Evolutionary conservation across 768 basidiomycete genomes (phyloP).

Genomic region (Rubroboletus satanas): DNA sequence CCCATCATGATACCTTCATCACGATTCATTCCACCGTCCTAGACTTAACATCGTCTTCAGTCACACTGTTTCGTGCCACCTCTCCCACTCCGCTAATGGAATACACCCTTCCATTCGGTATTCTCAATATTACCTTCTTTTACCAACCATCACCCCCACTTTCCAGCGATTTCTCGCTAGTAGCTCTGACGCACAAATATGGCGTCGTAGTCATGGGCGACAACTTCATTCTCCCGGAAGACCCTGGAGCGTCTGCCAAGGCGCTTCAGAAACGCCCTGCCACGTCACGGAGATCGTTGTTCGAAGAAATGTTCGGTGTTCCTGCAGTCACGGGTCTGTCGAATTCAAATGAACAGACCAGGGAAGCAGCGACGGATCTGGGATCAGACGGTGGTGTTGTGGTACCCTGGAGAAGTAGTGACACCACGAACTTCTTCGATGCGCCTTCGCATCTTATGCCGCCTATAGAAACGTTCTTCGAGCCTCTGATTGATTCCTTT

Average conservation of each 20-base stretch:
- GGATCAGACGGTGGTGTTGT: constrained; percentile 15
- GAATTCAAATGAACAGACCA: constrained; percentile 18
- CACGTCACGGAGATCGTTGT: constrained; percentile 54
- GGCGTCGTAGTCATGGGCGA: constrained; percentile 69
- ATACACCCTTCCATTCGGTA: constrained; percentile 55
- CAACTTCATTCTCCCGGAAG: constrained; percentile 37
- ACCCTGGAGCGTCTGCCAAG: constrained; percentile 41
- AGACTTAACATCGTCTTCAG: constrained; percentile 35
- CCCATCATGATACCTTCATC: constrained; percentile 53
- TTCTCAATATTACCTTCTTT: constrained; percentile 48
- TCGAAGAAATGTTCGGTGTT: constrained; percentile 88
- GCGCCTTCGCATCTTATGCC: constrained; percentile 76
- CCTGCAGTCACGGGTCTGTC: constrained; percentile 52
- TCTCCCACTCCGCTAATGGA: constrained; percentile 45
- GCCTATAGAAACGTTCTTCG: constrained; percentile 67
- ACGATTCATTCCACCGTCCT: constrained; percentile 43
- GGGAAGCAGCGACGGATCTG: constrained; percentile 6
- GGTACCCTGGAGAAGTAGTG: constrained; percentile 39
- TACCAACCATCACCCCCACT: constrained; percentile 31
- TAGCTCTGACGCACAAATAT: constrained; percentile 69
- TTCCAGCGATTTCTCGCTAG: constrained; percentile 47
- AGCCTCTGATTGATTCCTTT: constrained; percentile 53
- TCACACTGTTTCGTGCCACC: constrained; percentile 46
- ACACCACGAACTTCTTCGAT: constrained; percentile 51
- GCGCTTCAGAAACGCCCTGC: constrained; percentile 32